Conservation (phyloP, 495 filamentous ascomycete genomes). For the Talaromyces thailandensis region DNA sequence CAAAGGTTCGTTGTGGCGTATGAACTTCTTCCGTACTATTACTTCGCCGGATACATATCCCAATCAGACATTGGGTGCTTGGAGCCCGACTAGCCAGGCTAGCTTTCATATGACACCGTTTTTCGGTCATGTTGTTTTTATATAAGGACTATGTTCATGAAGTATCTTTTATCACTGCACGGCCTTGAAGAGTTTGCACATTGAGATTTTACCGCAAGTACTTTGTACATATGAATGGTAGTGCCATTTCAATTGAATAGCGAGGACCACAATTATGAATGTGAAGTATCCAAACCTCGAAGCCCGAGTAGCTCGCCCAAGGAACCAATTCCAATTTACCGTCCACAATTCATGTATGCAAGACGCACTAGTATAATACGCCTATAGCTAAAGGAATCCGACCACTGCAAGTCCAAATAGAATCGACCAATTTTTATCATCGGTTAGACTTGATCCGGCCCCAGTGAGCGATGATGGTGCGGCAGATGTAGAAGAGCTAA, state of each 20-base stretch:
- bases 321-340: not conserved
- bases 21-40: slow-evolving; percentile 8
- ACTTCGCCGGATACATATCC: slow-evolving; percentile 6
- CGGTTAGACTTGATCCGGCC: not conserved
- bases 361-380: not conserved
- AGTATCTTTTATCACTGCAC: not conserved
- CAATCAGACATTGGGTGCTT: slow-evolving; percentile 4
- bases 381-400: not conserved
- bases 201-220: not conserved
- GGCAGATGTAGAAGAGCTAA: too few relatives aligned
- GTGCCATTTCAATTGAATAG: not conserved
- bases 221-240: not conserved
- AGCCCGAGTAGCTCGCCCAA: not conserved
- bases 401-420: not conserved
- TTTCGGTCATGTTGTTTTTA: slow-evolving; percentile 4
- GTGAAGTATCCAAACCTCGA: not conserved
- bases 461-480: too few relatives aligned
- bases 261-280: not conserved
- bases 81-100: slow-evolving; percentile 4
- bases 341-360: not conserved
- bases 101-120: slow-evolving; percentile 6
- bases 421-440: not conserved
- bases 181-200: not conserved
- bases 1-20: slow-evolving; percentile 4
- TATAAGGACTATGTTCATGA: not conserved